Evolutionary conservation across 345 rosid genomes (phyloP), one percentile per base, ranked within the genome.

Genomic region (Brassica juncea): DNA sequence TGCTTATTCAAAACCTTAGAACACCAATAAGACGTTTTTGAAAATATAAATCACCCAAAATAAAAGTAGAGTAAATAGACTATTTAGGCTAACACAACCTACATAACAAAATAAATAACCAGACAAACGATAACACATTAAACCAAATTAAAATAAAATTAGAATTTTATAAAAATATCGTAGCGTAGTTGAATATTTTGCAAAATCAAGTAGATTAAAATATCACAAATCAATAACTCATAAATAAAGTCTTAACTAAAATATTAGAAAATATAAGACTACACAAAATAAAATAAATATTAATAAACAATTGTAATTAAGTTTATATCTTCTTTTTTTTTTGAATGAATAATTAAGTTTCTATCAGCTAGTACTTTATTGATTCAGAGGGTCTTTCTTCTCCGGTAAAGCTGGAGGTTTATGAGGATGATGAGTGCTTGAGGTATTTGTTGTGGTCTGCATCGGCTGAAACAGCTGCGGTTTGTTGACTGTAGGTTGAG

Each of bases 381-480:
- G 65, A 72, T 67, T 63, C 68, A 80, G 61, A 9, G 5, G 5
- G 54, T 70, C 83, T 74, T 74, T 74, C 63, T 75, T 71, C 34
- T 75, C 80, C 60, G 86, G 69, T n/a, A 83, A 68, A 34, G 83
- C 72, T 34, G 87, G 84, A 75, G 78, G 77, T 77, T 78, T 85
- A 1, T 75, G 74, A 76, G 75, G 83, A 72, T 85, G 83, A 47
- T 86, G 86, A 9, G 75, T 68, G 57, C 66, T 77, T 27, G 86
- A 28, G 37, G 77, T 8, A 52, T 86, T 44, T 71, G 75, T 72
- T 37, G 85, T 83, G 34, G 82, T 72, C 31, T 28, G 31, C 49
- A 77, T 67, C 27, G 79, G 78, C 83, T 72, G 83, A 39, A 58
- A 16, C 55, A 61, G 64, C 57, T 59, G 77, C 5, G 72, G 74